Percentiles rank a stretch among this genome's conserved stretches.
These are phyloP conservation scores for Endotrypanum monterogeii DNA, from an alignment of 208 protist genomes.

Conservation along the genomic window DNA sequence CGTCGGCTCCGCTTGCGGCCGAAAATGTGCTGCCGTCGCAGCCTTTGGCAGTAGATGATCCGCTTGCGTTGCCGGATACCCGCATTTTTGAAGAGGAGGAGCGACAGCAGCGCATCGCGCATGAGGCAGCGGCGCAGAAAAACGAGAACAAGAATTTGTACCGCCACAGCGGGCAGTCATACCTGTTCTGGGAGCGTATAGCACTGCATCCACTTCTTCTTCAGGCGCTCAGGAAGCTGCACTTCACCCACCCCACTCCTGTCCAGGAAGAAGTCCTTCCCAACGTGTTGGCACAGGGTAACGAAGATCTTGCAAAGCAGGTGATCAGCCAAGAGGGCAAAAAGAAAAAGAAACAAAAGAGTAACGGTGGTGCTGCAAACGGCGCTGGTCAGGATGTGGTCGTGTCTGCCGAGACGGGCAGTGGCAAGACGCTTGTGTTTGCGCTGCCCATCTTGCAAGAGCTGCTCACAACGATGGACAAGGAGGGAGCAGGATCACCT, in stretches of 20 bases:
- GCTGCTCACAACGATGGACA: conserved; percentile 38
- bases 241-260: conserved; percentile 85
- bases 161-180: conserved; percentile 69
- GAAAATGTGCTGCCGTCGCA: conserved; percentile 34
- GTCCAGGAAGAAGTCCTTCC: conserved; percentile 87
- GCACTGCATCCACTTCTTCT: conserved; percentile 71
- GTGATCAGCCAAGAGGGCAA: conserved; percentile 7
- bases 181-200: conserved; percentile 85
- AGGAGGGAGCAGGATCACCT: conserved; percentile 9
- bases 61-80: conserved; percentile 47
- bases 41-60: conserved; percentile 48
- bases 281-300: conserved; percentile 37
- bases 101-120: conserved; percentile 26
- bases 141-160: conserved; percentile 75
- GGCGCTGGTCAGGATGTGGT: conserved; percentile 67
- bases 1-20: conserved; percentile 14
- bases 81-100: conserved; percentile 36
- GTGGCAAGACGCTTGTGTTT: conserved; percentile 98
- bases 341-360: conserved; percentile 27
- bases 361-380: background rate
- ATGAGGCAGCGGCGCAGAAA: conserved; percentile 15
- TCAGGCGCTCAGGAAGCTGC: conserved; percentile 63
- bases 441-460: conserved; percentile 94
- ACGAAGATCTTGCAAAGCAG: conserved; percentile 16
- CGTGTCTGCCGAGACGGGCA: conserved; percentile 94